phyloP scores from a whole-genome alignment of 1,139 yeast species.

The Eremothecium gossypii region DNA sequence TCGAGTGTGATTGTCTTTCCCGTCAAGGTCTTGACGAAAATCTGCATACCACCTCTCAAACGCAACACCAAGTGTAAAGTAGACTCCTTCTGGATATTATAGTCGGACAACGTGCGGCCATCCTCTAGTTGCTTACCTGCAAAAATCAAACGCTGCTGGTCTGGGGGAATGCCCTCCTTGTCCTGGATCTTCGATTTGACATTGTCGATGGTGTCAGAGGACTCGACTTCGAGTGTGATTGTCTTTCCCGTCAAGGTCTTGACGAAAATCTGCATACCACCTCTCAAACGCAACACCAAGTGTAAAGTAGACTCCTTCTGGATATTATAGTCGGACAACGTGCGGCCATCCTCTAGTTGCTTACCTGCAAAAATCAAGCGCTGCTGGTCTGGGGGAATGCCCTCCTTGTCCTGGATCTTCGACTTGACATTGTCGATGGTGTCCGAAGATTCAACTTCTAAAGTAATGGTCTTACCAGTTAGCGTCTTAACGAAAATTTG shows the following conservation, averaged over 20 bases:
- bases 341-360: slow-evolving; percentile 79
- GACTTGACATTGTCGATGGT: slow-evolving; percentile 78
- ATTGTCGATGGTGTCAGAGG: slow-evolving; percentile 63
- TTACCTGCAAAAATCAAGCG: slow-evolving; percentile 81
- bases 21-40: slow-evolving; percentile 54
- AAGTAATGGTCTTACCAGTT: slow-evolving; percentile 72
- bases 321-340: slow-evolving; percentile 69
- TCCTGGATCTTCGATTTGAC: slow-evolving; percentile 98
- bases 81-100: slow-evolving; percentile 87
- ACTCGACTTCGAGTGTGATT: slow-evolving; percentile 59
- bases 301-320: slow-evolving; percentile 69
- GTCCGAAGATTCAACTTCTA: slow-evolving; percentile 76
- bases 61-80: slow-evolving; percentile 78
- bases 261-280: slow-evolving; percentile 48
- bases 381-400: slow-evolving; percentile 83
- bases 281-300: slow-evolving; percentile 66
- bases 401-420: slow-evolving; percentile 80
- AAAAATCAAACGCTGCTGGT: slow-evolving; percentile 94
- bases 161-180: slow-evolving; percentile 98
- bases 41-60: slow-evolving; percentile 83
- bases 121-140: slow-evolving; percentile 94
- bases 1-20: slow-evolving; percentile 74
- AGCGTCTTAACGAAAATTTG: slow-evolving; percentile 54
- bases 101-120: slow-evolving; percentile 79
- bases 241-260: slow-evolving; percentile 67